Evolutionary conservation across 1,284 basidiomycete species (phyloP).

Genomic region (Fomitopsis palustris): DNA sequence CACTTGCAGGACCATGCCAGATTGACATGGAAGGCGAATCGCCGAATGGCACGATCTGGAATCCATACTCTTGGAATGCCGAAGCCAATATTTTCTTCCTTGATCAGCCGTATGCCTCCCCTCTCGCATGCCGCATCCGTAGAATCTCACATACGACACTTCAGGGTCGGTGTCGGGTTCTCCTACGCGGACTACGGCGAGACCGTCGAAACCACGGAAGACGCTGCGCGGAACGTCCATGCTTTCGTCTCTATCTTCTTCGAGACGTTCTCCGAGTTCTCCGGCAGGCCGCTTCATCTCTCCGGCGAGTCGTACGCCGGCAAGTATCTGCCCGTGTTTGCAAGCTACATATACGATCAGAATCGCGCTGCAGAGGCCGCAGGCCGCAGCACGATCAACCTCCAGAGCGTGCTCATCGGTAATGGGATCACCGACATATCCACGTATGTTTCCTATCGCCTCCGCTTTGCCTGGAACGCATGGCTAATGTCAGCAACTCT

Average conservation of each 20-base stretch:
- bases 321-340: conserved; percentile 79
- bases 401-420: conserved; percentile 61
- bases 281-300: conserved; percentile 62
- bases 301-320: conserved; percentile 76
- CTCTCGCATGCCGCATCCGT: too few relatives aligned
- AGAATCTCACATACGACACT: background rate
- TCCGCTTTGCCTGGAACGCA: background rate
- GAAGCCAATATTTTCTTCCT: conserved; percentile 71
- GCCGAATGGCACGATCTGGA: conserved; percentile 52
- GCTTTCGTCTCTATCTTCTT: conserved; percentile 77
- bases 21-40: conserved; percentile 49
- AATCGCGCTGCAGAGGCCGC: conserved; percentile 53
- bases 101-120: conserved; percentile 51
- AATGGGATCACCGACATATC: conserved; percentile 64
- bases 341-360: conserved; percentile 74
- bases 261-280: conserved; percentile 67
- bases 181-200: conserved; percentile 57
- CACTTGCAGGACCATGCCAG: conserved; percentile 46
- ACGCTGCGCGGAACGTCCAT: conserved; percentile 67
- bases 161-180: conserved; percentile 62
- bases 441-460: conserved; percentile 35
- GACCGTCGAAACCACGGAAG: conserved; percentile 61
- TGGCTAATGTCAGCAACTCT: background rate
- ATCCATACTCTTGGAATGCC: conserved; percentile 62
- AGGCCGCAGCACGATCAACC: conserved; percentile 63